phyloP scores from a whole-genome alignment of 768 basidiomycete species.

The Rhodotorula paludigena region DNA sequence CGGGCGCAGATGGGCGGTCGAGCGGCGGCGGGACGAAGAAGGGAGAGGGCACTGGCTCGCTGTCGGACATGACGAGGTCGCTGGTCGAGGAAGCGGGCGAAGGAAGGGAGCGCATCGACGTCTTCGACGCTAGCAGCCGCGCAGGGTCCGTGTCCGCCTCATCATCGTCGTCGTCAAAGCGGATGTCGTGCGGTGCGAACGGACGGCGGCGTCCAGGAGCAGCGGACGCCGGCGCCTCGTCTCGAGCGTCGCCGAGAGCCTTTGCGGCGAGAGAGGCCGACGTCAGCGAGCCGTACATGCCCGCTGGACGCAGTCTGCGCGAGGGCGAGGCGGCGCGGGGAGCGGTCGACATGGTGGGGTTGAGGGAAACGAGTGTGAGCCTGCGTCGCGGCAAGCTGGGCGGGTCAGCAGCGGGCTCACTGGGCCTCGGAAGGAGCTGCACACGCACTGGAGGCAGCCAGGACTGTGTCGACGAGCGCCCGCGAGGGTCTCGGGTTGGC shows the following conservation, averaged over 20 bases:
- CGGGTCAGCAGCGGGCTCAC: neutral
- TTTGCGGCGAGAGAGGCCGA: no score
- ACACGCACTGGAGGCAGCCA: slow-evolving; percentile 6
- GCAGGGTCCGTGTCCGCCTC: no score
- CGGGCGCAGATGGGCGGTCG: neutral
- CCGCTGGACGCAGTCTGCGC: neutral
- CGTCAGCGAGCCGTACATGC: neutral
- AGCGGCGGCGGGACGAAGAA: slow-evolving; percentile 15
- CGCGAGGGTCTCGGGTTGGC: no score
- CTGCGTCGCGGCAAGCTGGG: neutral
- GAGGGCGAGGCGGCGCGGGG: neutral
- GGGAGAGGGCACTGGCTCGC: neutral
- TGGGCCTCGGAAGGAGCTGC: neutral
- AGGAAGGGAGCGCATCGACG: slow-evolving; percentile 1
- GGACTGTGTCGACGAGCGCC: neutral
- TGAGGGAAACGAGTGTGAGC: neutral
- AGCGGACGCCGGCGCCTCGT: no score
- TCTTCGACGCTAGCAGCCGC: neutral
- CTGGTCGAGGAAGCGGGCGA: slow-evolving; percentile 6
- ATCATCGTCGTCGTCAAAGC: no score
- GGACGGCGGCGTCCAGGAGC: no score
- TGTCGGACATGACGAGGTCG: slow-evolving; percentile 15
- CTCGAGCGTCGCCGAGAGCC: no score
- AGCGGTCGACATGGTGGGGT: neutral
- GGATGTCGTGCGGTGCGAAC: no score